phyloP scores from a whole-genome alignment of 2,329 filamentous ascomycete species.

The Colletotrichum incanum region DNA sequence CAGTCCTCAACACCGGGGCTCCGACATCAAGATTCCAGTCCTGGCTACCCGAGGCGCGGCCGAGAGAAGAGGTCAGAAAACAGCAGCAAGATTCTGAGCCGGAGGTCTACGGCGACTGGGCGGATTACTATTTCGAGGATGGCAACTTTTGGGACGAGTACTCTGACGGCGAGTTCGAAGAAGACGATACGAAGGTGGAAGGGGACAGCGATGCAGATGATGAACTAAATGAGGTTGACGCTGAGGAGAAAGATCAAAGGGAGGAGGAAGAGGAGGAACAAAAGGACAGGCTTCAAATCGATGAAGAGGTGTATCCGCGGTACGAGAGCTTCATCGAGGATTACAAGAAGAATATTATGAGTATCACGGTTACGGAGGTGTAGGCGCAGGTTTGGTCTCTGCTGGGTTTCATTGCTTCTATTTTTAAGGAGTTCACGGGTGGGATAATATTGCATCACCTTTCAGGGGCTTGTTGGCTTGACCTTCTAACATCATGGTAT shows the following conservation, averaged over 20 bases:
- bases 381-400: background rate
- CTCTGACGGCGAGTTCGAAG: background rate
- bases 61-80: background rate
- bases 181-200: conserved; percentile 8
- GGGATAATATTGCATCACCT: conserved; percentile 6
- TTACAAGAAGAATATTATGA: conserved; percentile 38
- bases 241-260: conserved; percentile 1
- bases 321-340: conserved; percentile 42
- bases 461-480: background rate
- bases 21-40: conserved; percentile 29
- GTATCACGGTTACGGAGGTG: conserved; percentile 29
- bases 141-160: conserved; percentile 37
- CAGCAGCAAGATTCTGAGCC: conserved; percentile 17
- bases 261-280: conserved; percentile 6
- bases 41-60: conserved; percentile 27
- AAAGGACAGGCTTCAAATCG: conserved; percentile 1
- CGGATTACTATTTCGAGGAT: conserved; percentile 45
- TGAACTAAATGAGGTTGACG: background rate
- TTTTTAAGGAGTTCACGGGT: background rate
- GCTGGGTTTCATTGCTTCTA: background rate
- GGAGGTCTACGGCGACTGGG: conserved; percentile 44
- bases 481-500: background rate
- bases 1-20: conserved; percentile 29
- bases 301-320: conserved; percentile 27
- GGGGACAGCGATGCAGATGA: conserved; percentile 2